Evolutionary conservation across 2,329 filamentous ascomycete species (phyloP).

Genomic region (Myotisia sp.): DNA sequence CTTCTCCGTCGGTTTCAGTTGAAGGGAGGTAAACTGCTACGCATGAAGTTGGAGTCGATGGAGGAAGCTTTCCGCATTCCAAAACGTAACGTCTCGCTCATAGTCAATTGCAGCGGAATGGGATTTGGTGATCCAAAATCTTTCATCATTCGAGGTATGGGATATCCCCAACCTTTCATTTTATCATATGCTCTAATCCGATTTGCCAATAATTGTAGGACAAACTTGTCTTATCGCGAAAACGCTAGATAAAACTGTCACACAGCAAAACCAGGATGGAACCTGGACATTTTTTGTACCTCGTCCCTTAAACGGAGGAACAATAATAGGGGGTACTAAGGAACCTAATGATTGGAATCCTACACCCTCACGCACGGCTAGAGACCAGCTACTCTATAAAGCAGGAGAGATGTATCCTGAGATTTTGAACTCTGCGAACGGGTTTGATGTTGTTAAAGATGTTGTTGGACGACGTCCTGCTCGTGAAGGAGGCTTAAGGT

Average conservation of each 20-base stretch:
- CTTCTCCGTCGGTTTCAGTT: slow-evolving; percentile 29
- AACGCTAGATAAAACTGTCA: slow-evolving; percentile 35
- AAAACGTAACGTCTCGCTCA: slow-evolving; percentile 19
- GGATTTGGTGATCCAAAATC: slow-evolving; percentile 30
- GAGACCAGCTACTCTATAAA: slow-evolving; percentile 34
- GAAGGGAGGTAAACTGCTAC: slow-evolving; percentile 22
- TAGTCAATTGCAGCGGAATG: slow-evolving; percentile 34
- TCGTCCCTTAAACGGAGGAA: slow-evolving; percentile 47
- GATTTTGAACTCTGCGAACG: slow-evolving; percentile 20
- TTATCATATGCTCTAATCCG: background rate
- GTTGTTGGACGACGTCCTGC: slow-evolving; percentile 34
- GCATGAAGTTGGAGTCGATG: slow-evolving; percentile 11
- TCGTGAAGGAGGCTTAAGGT: slow-evolving; percentile 35
- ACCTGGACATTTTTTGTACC: slow-evolving; percentile 51
- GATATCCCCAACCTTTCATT: background rate
- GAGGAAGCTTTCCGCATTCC: slow-evolving; percentile 28
- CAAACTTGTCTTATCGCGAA: slow-evolving; percentile 37
- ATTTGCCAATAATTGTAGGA: slow-evolving; percentile 15
- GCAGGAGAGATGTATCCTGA: slow-evolving; percentile 30
- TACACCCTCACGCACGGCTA: slow-evolving; percentile 34
- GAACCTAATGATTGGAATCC: slow-evolving; percentile 44
- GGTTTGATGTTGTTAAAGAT: slow-evolving; percentile 33
- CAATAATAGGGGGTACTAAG: slow-evolving; percentile 53
- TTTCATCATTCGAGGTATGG: slow-evolving; percentile 32
- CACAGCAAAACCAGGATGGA: slow-evolving; percentile 48